These are phyloP conservation scores for Arabidopsis arenosa DNA, from an alignment of 345 rosid species.

Conservation along the genomic window DNA sequence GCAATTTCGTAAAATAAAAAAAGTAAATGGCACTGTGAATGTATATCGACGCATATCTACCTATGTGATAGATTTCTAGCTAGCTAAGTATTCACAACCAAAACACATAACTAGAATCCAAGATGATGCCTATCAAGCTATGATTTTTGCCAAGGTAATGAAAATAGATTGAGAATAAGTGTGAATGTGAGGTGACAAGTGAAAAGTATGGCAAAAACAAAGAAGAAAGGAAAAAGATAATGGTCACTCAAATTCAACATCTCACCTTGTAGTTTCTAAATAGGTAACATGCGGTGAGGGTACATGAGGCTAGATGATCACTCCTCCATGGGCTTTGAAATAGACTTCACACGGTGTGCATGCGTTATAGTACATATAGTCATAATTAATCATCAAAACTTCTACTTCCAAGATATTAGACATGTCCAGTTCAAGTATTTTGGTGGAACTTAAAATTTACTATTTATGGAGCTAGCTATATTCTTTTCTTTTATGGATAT, in stretches of 20 bases:
- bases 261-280: constrained; percentile 38
- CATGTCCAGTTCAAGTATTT: constrained; percentile 28
- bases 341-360: constrained; percentile 22
- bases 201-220: constrained; percentile 40
- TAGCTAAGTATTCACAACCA: constrained; percentile 30
- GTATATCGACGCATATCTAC: constrained; percentile 36
- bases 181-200: constrained; percentile 38
- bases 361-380: not conserved
- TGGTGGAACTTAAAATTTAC: constrained; percentile 22
- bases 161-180: constrained; percentile 27
- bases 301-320: constrained; percentile 30
- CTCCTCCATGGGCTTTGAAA: constrained; percentile 33
- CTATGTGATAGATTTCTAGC: constrained; percentile 32
- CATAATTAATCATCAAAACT: constrained; percentile 2
- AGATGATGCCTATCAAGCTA: constrained; percentile 26
- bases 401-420: constrained; percentile 26
- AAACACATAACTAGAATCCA: constrained; percentile 17
- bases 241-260: constrained; percentile 37
- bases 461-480: constrained; percentile 15
- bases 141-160: constrained; percentile 21
- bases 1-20: constrained; percentile 7
- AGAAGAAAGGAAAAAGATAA: constrained; percentile 33
- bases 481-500: not conserved
- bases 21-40: not conserved
- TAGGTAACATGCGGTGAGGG: constrained; percentile 45